Evolutionary conservation across 202 grass and related monocot species (phyloP).

Genomic region (Cymbopogon flexuosus): DNA sequence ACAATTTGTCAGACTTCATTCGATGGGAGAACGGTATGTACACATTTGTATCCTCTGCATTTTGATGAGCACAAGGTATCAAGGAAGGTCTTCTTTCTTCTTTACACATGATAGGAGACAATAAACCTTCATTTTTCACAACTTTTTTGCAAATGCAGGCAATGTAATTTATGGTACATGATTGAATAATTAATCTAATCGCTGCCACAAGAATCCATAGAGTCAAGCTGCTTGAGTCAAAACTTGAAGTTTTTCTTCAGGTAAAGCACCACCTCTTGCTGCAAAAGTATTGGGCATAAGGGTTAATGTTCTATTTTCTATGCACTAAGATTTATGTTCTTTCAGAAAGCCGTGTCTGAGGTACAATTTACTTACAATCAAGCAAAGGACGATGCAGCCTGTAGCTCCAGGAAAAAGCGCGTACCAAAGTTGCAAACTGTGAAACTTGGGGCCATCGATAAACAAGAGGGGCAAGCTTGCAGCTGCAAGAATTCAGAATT

Average conservation of each 20-base stretch:
- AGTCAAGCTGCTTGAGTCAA: constrained; percentile 29
- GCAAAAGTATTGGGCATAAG: constrained; percentile 35
- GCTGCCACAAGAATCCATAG: not conserved
- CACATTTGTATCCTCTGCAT: constrained; percentile 26
- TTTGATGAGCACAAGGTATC: constrained; percentile 10
- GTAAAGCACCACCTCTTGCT: constrained; percentile 92
- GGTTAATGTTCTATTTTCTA: constrained; percentile 32
- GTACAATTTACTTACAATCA: constrained; percentile 67
- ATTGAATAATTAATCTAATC: constrained; percentile 22
- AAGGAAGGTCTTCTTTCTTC: constrained; percentile 15
- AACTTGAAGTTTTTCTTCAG: constrained; percentile 80
- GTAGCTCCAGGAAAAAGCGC: constrained; percentile 81
- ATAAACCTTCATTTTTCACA: constrained; percentile 13
- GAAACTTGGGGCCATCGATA: constrained; percentile 77
- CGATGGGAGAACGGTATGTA: constrained; percentile 20
- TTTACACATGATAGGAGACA: not conserved
- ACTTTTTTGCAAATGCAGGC: constrained; percentile 1
- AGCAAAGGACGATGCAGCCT: constrained; percentile 73
- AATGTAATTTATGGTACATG: not conserved
- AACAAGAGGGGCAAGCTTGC: constrained; percentile 91
- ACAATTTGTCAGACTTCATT: not conserved
- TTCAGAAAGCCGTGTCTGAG: not conserved
- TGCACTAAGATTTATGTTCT: not conserved
- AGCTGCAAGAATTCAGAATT: constrained; percentile 46
- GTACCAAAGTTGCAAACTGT: constrained; percentile 79